Evolutionary conservation across 208 protist species (phyloP), one percentile per base, ranked within the genome.

Genomic region (Acanthamoeba quina): DNA sequence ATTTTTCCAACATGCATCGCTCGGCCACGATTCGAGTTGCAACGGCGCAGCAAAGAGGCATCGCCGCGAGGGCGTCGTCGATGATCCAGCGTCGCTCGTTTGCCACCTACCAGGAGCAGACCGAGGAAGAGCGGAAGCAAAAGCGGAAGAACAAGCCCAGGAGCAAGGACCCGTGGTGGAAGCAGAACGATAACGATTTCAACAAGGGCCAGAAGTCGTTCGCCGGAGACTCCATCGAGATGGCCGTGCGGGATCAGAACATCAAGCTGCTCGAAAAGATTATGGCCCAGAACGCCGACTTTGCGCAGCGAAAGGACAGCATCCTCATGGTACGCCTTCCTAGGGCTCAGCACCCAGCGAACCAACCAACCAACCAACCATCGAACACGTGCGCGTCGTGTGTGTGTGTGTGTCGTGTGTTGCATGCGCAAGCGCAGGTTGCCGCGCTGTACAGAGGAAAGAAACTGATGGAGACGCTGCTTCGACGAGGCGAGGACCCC

Each of bases 211-310:
- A 62, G 31, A 90, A 90, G 62, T n/a, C 54, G 5, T 68, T 60
- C 83, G 70, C 4, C 2, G 37, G 24, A 7, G 88, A 72, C 13
- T 15, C 64, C 47, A 72, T 93, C 15, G 49, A 93, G 34, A 93
- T 80, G n/a, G 88, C 88, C 47, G 88, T 93, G 49, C 62, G 70
- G 5, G 88, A 93, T 47, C 88, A 93, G 70, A 93, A 93, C 88
- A 72, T 93, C 47, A 80, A 72, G 52, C 29, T 93, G 2, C 70
- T 93, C 17, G 66, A 93, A 34, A 29, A 34, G 37, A 58, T 72
- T 34, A 54, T 80, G 31, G 2, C 41, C n/a, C 62, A 93, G 44
- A 93, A 80, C 66, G 41, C 88, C 29, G 88, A 93, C 21, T 58
- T 93, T 26, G 31, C 26, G 37, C 58, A 93, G 29, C 41, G 88